Base-by-base conservation (phyloP, 176 grass and related monocot genomes). In the Alloteropsis semialata region DNA sequence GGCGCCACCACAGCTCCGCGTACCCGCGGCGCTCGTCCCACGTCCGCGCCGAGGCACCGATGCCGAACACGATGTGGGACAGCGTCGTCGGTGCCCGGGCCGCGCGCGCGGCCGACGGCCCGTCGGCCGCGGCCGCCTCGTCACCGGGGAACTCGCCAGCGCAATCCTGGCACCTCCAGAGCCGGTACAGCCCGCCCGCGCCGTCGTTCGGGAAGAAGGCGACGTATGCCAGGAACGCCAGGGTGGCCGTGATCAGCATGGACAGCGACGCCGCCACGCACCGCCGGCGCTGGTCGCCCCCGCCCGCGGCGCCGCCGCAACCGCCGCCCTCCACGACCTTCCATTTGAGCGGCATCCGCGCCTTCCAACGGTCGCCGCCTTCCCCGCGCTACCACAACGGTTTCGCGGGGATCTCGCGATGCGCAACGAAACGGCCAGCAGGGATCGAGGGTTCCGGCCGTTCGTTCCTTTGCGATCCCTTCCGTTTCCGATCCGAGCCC, bases 1-100 rank as follows among this genome's bases (percentile, higher is more conserved):
- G 84, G 0, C 77, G 90, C 95, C 95, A 97, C 95, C 95, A 97
- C 21, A 97, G 68, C 83, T 94, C 95, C 29, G 78, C 86, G 84
- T 94, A 97, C 21, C 86, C 85, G 33, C 86, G 86, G 15, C 90
- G 88, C 69, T 62, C 74, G 64, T 87, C 88, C 95, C 95, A 94
- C 38, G 88, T 92, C 17, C 25, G 50, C 19, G 63, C 92, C 37
- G 95, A 94, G 5, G 86, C 90, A 78, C 95, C 92, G 90, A 97
- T 86, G 70, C 88, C 90, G 81, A 97, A 97, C 56, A 92, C 95
- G 79, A 97, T 55, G 83, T 97, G 92, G 15, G 92, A 91, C 68
- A 94, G 81, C 49, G 85, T 89, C 51, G 92, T 92, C 33, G 92
- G 84, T 2, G 75, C 0, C 0, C 42, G 39, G 41, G n/a, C 29